Evolutionary conservation across 805 yeast genomes (phyloP).

Genomic region (Blastobotrys attinorum): DNA sequence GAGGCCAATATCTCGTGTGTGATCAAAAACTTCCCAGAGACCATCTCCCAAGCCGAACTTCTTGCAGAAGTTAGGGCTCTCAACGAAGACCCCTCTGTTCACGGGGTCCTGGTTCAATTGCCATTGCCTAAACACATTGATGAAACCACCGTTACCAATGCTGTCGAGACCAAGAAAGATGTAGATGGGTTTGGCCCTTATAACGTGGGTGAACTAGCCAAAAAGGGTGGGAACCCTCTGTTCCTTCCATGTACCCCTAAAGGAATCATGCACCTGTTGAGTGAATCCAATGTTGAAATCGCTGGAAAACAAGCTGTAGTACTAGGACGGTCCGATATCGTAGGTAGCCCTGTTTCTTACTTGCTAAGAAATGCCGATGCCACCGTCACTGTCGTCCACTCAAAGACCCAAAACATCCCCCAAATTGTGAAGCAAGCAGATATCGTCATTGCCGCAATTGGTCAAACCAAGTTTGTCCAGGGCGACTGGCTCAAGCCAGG

Average conservation of each 20-base stretch:
- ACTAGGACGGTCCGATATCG: conserved; percentile 94
- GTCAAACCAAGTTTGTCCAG: conserved; percentile 72
- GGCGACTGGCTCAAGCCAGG: conserved; percentile 84
- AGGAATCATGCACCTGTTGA: conserved; percentile 77
- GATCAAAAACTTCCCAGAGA: conserved; percentile 55
- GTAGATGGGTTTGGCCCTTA: conserved; percentile 90
- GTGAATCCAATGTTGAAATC: conserved; percentile 54
- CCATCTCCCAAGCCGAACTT: conserved; percentile 48
- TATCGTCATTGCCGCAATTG: conserved; percentile 90
- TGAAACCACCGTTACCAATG: conserved; percentile 69
- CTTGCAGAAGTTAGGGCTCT: conserved; percentile 51
- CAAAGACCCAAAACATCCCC: conserved; percentile 59
- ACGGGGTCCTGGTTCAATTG: conserved; percentile 83
- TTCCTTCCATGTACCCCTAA: conserved; percentile 94
- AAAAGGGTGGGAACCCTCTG: conserved; percentile 73
- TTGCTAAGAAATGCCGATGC: conserved; percentile 69
- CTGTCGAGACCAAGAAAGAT: conserved; percentile 77
- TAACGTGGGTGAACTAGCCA: conserved; percentile 86
- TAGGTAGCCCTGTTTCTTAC: conserved; percentile 87
- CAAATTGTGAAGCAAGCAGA: conserved; percentile 62
- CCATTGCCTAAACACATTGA: conserved; percentile 80
- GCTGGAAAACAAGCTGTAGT: conserved; percentile 83
- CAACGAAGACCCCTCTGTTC: conserved; percentile 67
- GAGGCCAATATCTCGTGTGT: conserved; percentile 71
- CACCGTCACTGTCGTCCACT: conserved; percentile 84